Percentiles rank a stretch among this genome's conserved stretches.
Evolutionary conservation across 345 rosid genomes (phyloP).

Genomic region (Aquilaria malaccensis): DNA sequence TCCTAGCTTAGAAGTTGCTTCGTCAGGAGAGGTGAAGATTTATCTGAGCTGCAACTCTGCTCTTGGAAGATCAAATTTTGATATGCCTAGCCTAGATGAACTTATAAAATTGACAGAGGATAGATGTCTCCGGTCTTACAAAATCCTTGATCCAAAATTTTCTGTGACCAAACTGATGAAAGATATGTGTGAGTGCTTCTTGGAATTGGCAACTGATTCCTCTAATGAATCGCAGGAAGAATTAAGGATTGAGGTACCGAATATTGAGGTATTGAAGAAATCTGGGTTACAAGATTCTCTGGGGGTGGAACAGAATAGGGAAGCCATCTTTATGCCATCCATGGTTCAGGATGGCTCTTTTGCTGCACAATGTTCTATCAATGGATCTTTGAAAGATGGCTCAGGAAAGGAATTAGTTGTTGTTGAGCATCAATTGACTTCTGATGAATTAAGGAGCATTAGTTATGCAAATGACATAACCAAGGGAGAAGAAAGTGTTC

Average conservation of each 20-base stretch:
- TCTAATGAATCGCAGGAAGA: slow-evolving; percentile 53
- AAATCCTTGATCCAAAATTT: slow-evolving; percentile 68
- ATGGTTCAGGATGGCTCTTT: slow-evolving; percentile 12
- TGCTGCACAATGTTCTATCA: slow-evolving; percentile 8
- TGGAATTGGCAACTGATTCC: slow-evolving; percentile 53
- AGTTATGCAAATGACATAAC: slow-evolving; percentile 44
- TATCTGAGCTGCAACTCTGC: slow-evolving; percentile 59
- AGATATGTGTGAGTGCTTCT: slow-evolving; percentile 78
- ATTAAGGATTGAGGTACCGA: slow-evolving; percentile 26
- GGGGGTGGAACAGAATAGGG: slow-evolving; percentile 14
- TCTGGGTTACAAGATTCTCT: slow-evolving; percentile 29
- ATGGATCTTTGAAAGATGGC: slow-evolving; percentile 24
- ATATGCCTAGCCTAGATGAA: slow-evolving; percentile 60
- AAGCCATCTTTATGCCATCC: slow-evolving; percentile 8
- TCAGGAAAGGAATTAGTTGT: slow-evolving; percentile 30
- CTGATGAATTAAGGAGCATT: slow-evolving; percentile 45
- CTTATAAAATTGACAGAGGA: slow-evolving; percentile 67
- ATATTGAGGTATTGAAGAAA: slow-evolving; percentile 36
- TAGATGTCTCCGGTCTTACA: slow-evolving; percentile 68
- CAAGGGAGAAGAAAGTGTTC: slow-evolving; percentile 59
- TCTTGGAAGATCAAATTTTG: slow-evolving; percentile 44
- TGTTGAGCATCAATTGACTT: slow-evolving; percentile 36
- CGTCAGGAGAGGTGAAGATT: slow-evolving; percentile 91
- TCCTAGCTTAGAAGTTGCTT: slow-evolving; percentile 57
- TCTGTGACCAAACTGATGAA: slow-evolving; percentile 55